A percentile compares a stretch with the other conserved stretches of the same genome.
Evolutionary conservation across 345 rosid genomes (phyloP).

Genomic region (Dipteronia dyeriana): DNA sequence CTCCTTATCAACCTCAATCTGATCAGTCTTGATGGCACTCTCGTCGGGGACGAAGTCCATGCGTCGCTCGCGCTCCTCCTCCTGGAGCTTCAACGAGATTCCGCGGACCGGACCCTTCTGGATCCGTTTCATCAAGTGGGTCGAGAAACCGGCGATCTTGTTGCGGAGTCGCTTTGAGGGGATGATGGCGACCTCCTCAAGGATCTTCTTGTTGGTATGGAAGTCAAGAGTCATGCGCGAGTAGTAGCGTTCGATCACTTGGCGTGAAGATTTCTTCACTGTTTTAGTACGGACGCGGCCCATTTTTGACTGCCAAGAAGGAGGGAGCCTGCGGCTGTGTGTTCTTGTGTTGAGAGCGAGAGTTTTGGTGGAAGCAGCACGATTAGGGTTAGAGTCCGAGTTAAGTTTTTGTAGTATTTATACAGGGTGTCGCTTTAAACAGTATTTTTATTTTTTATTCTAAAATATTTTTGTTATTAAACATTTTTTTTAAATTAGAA

Average conservation of each 20-base stretch:
- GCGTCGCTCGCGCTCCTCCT: conserved; percentile 78
- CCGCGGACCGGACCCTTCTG: conserved; percentile 76
- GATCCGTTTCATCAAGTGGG: conserved; percentile 71
- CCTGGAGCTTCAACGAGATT: conserved; percentile 70
- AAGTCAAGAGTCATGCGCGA: conserved; percentile 68
- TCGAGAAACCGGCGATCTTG: conserved; percentile 77
- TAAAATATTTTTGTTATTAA: too few species aligned
- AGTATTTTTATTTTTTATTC: neutral
- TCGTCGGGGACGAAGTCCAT: conserved; percentile 76
- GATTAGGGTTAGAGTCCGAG: neutral
- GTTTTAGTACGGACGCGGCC: conserved; percentile 77
- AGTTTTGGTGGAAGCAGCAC: neutral
- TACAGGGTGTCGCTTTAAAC: neutral
- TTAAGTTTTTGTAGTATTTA: conserved; percentile 3
- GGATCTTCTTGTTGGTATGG: conserved; percentile 72
- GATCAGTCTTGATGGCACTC: conserved; percentile 63
- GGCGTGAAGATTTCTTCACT: conserved; percentile 71
- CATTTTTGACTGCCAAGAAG: conserved; percentile 28
- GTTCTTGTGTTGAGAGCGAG: neutral
- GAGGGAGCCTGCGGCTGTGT: neutral
- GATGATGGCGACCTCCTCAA: conserved; percentile 67
- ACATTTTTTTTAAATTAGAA: too few species aligned
- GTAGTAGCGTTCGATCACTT: conserved; percentile 70
- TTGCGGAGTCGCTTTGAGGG: conserved; percentile 71
- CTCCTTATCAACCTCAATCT: conserved; percentile 67